Percentiles rank a stretch among this genome's conserved stretches.
Evolutionary conservation across 352 stramenopile genomes (phyloP).

Genomic region (Phytophthora pseudosyringae): DNA sequence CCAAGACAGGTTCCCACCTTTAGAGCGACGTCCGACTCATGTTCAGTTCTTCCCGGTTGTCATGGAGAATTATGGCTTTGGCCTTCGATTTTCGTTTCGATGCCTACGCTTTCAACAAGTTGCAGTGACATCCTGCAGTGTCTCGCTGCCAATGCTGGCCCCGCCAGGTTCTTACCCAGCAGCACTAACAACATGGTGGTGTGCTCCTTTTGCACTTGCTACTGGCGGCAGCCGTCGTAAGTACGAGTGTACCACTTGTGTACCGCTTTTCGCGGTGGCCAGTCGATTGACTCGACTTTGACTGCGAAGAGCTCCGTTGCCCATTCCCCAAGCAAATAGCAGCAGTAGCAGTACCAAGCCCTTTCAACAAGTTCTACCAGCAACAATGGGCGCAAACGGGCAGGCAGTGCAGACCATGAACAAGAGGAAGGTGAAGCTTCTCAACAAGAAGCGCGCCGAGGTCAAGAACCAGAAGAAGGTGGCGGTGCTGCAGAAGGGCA

Average conservation of each 20-base stretch:
- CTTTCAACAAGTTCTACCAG: slow-evolving; percentile 5
- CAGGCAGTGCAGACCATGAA: slow-evolving; percentile 82
- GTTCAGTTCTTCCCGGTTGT: neutral
- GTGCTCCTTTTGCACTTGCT: no score
- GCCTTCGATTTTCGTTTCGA: neutral
- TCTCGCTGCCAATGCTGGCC: neutral
- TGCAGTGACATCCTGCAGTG: neutral
- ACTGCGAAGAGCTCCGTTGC: slow-evolving; percentile 26
- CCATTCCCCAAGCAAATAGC: slow-evolving; percentile 28
- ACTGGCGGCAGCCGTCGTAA: slow-evolving; percentile 6
- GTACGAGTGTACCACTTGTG: slow-evolving; percentile 41
- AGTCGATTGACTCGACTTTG: slow-evolving; percentile 32
- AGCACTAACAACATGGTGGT: no score
- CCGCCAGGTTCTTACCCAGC: no score
- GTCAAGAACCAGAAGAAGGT: slow-evolving; percentile 87
- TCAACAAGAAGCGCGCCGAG: slow-evolving; percentile 84
- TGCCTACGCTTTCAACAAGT: neutral
- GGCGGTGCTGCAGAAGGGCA: slow-evolving; percentile 58
- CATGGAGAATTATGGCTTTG: neutral
- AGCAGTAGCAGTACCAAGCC: slow-evolving; percentile 1
- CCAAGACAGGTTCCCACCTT: slow-evolving; percentile 24
- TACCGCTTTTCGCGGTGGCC: slow-evolving; percentile 41
- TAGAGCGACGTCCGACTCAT: slow-evolving; percentile 6
- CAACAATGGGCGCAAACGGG: slow-evolving; percentile 54
- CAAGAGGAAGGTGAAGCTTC: slow-evolving; percentile 90